These are phyloP conservation scores for Myriosclerotinia duriaeana DNA, from an alignment of 2,329 filamentous ascomycete species.

Conservation along the genomic window DNA sequence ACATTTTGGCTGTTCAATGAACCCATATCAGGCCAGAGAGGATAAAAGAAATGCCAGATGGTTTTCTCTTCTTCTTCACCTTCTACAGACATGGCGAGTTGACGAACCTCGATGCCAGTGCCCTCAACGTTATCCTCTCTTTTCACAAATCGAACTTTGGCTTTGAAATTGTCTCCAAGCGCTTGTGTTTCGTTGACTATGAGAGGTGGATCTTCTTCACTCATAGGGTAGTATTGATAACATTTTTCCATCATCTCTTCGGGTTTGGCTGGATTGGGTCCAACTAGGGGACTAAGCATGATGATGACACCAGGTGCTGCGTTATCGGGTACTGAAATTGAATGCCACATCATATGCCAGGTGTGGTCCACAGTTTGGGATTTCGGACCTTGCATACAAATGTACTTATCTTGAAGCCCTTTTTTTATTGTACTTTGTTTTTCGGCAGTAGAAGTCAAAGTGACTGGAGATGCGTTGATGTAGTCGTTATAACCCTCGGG, in stretches of 20 bases:
- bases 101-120: conserved; percentile 70
- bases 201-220: conserved; percentile 51
- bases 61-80: conserved; percentile 55
- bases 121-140: conserved; percentile 52
- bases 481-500: conserved; percentile 72
- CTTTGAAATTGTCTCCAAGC: conserved; percentile 66
- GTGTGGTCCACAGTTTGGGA: conserved; percentile 73
- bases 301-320: conserved; percentile 76
- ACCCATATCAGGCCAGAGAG: conserved; percentile 85
- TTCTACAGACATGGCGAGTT: conserved; percentile 57
- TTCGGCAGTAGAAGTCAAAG: conserved; percentile 42
- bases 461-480: conserved; percentile 74
- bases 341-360: conserved; percentile 94
- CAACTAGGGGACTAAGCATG: conserved; percentile 89
- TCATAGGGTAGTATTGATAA: conserved; percentile 78
- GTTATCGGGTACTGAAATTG: conserved; percentile 48
- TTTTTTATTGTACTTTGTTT: conserved; percentile 35
- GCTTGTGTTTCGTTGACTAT: conserved; percentile 62
- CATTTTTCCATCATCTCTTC: conserved; percentile 72
- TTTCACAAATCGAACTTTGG: conserved; percentile 61
- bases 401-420: conserved; percentile 58
- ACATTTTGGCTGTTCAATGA: conserved; percentile 71
- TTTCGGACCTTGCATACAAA: conserved; percentile 93
- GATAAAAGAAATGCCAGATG: conserved; percentile 84
- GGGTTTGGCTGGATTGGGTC: conserved; percentile 33